phyloP scores from a whole-genome alignment of 2,329 filamentous ascomycete species.

The Ramichloridium luteum region DNA sequence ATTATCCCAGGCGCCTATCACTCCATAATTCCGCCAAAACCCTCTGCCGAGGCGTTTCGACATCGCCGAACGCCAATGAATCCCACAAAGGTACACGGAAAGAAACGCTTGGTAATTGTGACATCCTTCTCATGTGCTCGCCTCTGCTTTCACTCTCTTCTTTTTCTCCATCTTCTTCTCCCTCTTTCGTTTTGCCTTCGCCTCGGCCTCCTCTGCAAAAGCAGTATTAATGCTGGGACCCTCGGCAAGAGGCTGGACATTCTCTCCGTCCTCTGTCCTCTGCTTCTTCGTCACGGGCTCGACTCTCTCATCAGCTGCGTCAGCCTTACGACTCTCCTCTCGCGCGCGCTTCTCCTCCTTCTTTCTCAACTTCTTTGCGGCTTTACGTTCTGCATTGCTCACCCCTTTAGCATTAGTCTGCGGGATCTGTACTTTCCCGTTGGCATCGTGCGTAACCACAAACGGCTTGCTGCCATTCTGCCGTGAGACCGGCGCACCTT shows the following conservation, averaged over 20 bases:
- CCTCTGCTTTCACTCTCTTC: no score
- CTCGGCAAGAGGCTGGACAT: no score
- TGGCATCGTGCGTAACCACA: slow-evolving; percentile 15
- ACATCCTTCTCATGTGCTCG: no score
- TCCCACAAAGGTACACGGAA: no score
- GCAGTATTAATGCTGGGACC: no score
- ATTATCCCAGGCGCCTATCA: no score
- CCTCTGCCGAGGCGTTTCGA: neutral
- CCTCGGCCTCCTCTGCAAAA: no score
- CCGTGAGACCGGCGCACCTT: slow-evolving; percentile 16
- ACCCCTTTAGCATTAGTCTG: slow-evolving; percentile 24
- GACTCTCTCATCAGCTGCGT: neutral
- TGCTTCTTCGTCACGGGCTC: neutral
- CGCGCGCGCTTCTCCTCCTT: slow-evolving; percentile 1
- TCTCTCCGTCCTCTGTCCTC: no score
- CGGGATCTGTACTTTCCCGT: slow-evolving; percentile 11
- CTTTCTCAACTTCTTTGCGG: slow-evolving; percentile 36
- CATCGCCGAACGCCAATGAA: no score
- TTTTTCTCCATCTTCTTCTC: no score
- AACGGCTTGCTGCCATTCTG: slow-evolving; percentile 23
- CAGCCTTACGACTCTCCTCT: neutral
- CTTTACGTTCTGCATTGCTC: slow-evolving; percentile 41
- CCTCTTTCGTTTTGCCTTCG: no score
- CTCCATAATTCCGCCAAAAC: neutral
- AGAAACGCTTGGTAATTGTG: no score